Evolutionary conservation across 106 monocot genomes (phyloP).

Genomic region (Dendrobium officinale): DNA sequence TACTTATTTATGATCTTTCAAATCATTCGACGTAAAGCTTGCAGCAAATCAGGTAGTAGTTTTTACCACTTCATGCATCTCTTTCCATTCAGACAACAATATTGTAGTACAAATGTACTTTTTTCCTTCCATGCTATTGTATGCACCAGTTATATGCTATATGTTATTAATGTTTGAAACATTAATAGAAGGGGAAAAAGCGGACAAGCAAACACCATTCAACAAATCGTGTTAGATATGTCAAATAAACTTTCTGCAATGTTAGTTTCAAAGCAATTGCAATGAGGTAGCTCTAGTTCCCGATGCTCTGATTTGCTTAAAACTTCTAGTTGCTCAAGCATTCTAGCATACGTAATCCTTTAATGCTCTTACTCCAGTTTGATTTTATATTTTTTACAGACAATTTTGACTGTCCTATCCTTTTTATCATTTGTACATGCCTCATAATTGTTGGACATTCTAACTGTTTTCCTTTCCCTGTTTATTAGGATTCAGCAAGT

Average conservation of each 20-base stretch:
- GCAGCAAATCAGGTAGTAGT: too few species aligned
- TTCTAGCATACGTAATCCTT: not conserved
- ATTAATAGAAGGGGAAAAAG: not conserved
- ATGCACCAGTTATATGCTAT: not conserved
- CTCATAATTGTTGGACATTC: not conserved
- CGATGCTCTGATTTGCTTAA: not conserved
- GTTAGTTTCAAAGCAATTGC: not conserved
- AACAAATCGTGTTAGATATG: not conserved
- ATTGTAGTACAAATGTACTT: too few species aligned
- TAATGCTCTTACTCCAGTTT: not conserved
- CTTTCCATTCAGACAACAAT: too few species aligned
- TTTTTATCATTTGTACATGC: not conserved
- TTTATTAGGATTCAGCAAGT: conserved; percentile 53
- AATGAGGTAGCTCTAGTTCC: not conserved
- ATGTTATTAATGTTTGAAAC: not conserved
- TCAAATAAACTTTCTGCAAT: not conserved
- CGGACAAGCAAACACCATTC: not conserved
- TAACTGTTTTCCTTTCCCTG: conserved; percentile 3
- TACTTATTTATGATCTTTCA: too few species aligned
- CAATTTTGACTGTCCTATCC: not conserved
- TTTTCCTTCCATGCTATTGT: not conserved
- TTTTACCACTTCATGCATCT: too few species aligned
- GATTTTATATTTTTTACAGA: not conserved
- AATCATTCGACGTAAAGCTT: too few species aligned
- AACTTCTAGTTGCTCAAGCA: not conserved